These are phyloP conservation scores for Metschnikowia picachoensis DNA, from an alignment of 805 yeast species.

Conservation along the genomic window DNA sequence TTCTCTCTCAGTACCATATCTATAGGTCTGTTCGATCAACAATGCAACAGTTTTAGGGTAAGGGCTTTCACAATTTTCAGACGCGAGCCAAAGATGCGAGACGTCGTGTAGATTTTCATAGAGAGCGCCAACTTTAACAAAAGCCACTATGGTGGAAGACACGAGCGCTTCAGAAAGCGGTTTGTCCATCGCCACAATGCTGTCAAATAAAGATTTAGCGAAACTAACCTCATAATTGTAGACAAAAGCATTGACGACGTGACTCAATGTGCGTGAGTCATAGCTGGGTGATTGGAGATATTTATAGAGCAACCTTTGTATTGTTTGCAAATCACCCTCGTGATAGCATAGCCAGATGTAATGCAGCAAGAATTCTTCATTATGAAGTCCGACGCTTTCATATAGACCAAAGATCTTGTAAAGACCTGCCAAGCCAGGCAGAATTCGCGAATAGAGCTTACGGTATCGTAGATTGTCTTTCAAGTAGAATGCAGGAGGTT, in stretches of 20 bases:
- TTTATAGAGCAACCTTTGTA: conserved; percentile 20
- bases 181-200: conserved; percentile 20
- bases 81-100: conserved; percentile 26
- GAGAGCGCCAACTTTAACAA: conserved; percentile 26
- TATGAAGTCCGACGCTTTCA: conserved; percentile 12
- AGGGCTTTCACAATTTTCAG: conserved; percentile 22
- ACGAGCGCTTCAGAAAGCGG: conserved; percentile 25
- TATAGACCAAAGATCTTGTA: conserved; percentile 21
- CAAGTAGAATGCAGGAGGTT: conserved; percentile 12
- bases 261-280: conserved; percentile 25
- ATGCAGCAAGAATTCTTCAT: conserved; percentile 21
- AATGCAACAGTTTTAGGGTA: conserved; percentile 25
- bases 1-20: conserved; percentile 29
- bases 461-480: conserved; percentile 10
- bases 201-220: conserved; percentile 25
- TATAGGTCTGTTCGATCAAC: conserved; percentile 27
- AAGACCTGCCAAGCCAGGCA: conserved; percentile 21
- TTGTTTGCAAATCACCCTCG: conserved; percentile 26
- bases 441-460: conserved; percentile 7
- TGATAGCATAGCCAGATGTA: conserved; percentile 37
- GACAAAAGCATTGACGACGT: conserved; percentile 28
- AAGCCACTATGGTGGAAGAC: conserved; percentile 24
- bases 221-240: conserved; percentile 32
- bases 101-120: conserved; percentile 27
- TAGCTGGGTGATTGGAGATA: conserved; percentile 21